These are phyloP conservation scores for Pseudopithomyces chartarum DNA, from an alignment of 2,329 filamentous ascomycete genomes.

Conservation along the genomic window DNA sequence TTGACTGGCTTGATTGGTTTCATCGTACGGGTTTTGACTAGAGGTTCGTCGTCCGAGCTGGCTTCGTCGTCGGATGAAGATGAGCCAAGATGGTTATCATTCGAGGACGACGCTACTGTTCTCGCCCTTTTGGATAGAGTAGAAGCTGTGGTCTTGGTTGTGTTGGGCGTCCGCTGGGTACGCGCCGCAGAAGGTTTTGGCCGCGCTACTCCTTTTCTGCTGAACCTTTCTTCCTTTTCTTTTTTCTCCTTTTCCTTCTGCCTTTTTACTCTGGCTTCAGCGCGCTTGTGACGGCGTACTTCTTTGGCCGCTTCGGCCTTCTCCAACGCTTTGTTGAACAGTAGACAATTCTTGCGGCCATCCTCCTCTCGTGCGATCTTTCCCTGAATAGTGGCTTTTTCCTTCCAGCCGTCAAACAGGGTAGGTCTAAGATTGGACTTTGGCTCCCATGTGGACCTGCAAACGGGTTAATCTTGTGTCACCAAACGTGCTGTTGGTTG, in stretches of 20 bases:
- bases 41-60: background rate
- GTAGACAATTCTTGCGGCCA: conserved; percentile 13
- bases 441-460: background rate
- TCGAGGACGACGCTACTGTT: background rate
- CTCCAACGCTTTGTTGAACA: conserved; percentile 13
- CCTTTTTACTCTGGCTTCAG: conserved; percentile 18
- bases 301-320: conserved; percentile 9
- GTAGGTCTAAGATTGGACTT: too few species aligned
- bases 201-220: conserved; percentile 2
- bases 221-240: background rate
- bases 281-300: conserved; percentile 18
- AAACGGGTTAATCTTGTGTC: background rate
- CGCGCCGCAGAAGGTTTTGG: background rate
- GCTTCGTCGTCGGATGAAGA: background rate
- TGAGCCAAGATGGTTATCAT: background rate
- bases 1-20: background rate
- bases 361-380: conserved; percentile 7
- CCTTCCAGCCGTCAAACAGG: conserved; percentile 10
- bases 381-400: conserved; percentile 15
- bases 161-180: background rate
- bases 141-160: background rate
- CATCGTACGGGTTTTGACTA: background rate
- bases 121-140: background rate
- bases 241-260: background rate
- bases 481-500: background rate